Evolutionary conservation across 495 filamentous ascomycete genomes (phyloP).

Genomic region (Entonaema liquescens): DNA sequence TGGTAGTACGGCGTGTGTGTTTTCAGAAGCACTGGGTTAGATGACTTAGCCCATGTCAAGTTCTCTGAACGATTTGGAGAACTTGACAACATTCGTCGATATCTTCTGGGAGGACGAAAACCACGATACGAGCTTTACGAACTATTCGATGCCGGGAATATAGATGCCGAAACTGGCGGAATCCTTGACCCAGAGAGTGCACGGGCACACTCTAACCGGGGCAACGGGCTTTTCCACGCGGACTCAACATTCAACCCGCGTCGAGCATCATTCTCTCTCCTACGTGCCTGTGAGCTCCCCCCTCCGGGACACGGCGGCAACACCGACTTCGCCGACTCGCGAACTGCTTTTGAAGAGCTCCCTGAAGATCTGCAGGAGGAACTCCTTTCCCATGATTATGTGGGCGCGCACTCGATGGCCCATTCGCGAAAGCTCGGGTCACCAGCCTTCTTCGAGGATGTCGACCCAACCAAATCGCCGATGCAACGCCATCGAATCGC

Average conservation of each 20-base stretch:
- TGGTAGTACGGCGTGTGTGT: slow-evolving; percentile 65
- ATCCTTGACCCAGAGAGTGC: slow-evolving; percentile 53
- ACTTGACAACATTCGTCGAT: slow-evolving; percentile 66
- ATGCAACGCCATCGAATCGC: slow-evolving; percentile 62
- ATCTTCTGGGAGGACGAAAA: slow-evolving; percentile 55
- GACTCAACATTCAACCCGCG: slow-evolving; percentile 70
- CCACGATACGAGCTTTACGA: slow-evolving; percentile 59
- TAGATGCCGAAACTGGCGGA: slow-evolving; percentile 51
- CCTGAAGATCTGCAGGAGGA: slow-evolving; percentile 48
- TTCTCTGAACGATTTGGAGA: slow-evolving; percentile 65
- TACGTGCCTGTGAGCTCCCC: slow-evolving; percentile 62
- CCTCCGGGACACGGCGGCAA: slow-evolving; percentile 61
- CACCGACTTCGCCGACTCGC: slow-evolving; percentile 67
- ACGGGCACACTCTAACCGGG: slow-evolving; percentile 55
- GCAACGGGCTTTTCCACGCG: slow-evolving; percentile 68
- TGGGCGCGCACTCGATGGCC: slow-evolving; percentile 63
- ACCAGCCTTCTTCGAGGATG: slow-evolving; percentile 59
- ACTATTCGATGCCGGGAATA: slow-evolving; percentile 68
- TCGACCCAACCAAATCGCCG: slow-evolving; percentile 53
- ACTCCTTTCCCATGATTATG: slow-evolving; percentile 56
- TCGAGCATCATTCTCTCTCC: slow-evolving; percentile 62
- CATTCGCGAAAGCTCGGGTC: slow-evolving; percentile 63
- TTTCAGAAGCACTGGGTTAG: slow-evolving; percentile 62
- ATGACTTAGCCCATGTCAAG: slow-evolving; percentile 61
- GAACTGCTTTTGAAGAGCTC: slow-evolving; percentile 64